A percentile compares a stretch with the other conserved stretches of the same genome.
Conservation (phyloP, 192 early-diverging fungal species). For the Chytriomyces sp. region DNA sequence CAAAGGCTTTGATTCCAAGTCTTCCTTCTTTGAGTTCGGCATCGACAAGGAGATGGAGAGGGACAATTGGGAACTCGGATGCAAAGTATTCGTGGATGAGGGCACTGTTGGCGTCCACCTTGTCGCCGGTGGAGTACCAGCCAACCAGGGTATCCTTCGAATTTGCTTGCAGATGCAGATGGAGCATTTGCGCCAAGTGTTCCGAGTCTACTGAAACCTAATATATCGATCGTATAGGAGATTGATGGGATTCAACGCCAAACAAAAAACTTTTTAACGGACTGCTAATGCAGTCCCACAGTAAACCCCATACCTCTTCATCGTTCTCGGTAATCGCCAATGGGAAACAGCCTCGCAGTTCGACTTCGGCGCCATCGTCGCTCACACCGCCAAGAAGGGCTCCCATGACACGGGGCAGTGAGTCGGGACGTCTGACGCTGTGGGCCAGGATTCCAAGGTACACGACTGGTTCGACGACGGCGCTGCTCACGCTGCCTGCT, state of each 20-base stretch:
- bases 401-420: conserved; percentile 85
- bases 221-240: neutral
- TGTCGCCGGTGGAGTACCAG: conserved; percentile 86
- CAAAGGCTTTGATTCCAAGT: conserved; percentile 76
- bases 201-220: conserved; percentile 88
- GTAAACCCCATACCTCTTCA: conserved; percentile 58
- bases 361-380: conserved; percentile 85
- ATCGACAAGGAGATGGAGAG: conserved; percentile 89
- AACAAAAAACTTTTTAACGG: neutral
- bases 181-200: conserved; percentile 83
- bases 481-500: conserved; percentile 46
- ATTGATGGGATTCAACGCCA: conserved; percentile 9
- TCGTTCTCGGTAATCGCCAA: conserved; percentile 79
- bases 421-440: conserved; percentile 82
- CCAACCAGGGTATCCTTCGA: conserved; percentile 90
- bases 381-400: conserved; percentile 87
- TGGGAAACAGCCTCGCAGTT: conserved; percentile 88
- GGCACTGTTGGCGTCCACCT: conserved; percentile 46
- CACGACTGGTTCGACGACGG: conserved; percentile 77
- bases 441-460: conserved; percentile 94
- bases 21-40: conserved; percentile 73
- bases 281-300: neutral
- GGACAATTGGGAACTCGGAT: conserved; percentile 75
- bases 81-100: conserved; percentile 60
- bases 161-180: conserved; percentile 87